A percentile compares a stretch with the other conserved stretches of the same genome.
Evolutionary conservation across 2,329 filamentous ascomycete genomes (phyloP).

Genomic region (Fusarium solani-melongenae): DNA sequence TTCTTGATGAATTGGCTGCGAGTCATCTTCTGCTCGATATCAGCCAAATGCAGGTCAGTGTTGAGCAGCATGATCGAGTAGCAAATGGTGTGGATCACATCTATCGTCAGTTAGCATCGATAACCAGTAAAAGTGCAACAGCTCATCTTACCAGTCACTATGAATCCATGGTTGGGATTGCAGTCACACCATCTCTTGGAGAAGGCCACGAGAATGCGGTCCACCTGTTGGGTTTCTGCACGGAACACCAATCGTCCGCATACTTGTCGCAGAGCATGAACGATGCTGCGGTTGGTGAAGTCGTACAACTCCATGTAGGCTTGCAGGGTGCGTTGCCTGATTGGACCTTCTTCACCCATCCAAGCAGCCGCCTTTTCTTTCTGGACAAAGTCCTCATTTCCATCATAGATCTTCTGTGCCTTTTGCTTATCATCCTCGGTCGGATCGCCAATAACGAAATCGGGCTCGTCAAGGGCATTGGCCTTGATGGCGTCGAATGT

Average conservation of each 20-base stretch:
- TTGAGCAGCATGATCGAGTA: conserved; percentile 96
- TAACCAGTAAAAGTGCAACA: background rate
- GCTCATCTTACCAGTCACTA: conserved; percentile 74
- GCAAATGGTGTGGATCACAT: conserved; percentile 96
- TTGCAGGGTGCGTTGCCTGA: conserved; percentile 67
- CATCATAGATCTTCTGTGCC: conserved; percentile 85
- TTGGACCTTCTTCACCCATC: conserved; percentile 80
- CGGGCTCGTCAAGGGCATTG: conserved; percentile 67
- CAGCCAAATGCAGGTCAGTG: conserved; percentile 93
- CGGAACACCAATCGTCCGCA: conserved; percentile 85
- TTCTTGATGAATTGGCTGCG: conserved; percentile 95
- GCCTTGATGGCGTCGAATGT: conserved; percentile 48
- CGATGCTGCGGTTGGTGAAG: conserved; percentile 83
- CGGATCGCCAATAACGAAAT: conserved; percentile 67
- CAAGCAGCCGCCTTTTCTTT: conserved; percentile 86
- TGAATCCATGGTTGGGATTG: conserved; percentile 94
- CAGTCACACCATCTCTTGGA: conserved; percentile 92
- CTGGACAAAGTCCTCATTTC: conserved; percentile 82
- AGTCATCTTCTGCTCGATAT: conserved; percentile 98
- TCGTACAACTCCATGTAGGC: conserved; percentile 96
- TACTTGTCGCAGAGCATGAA: conserved; percentile 80
- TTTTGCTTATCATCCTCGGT: conserved; percentile 79
- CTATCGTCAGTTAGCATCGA: conserved; percentile 58
- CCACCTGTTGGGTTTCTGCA: conserved; percentile 96
- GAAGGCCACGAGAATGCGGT: conserved; percentile 91